phyloP scores from a whole-genome alignment of 768 basidiomycete genomes.

The Filobasidium wieringae region DNA sequence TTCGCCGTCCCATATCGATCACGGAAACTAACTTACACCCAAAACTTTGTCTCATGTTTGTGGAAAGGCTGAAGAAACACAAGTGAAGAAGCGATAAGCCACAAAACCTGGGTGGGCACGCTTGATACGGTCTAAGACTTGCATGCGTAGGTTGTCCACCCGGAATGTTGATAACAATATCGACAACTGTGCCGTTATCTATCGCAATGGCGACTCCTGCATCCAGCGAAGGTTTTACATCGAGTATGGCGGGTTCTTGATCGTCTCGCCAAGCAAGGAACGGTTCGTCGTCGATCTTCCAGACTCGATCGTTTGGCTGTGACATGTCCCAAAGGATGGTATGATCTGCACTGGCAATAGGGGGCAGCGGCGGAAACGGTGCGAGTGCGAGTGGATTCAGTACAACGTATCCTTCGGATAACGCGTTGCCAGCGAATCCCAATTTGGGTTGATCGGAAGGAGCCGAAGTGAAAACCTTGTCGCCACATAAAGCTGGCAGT shows the following conservation, averaged over 20 bases:
- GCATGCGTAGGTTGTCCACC: slow-evolving; percentile 8
- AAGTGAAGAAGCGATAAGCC: neutral
- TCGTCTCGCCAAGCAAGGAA: slow-evolving; percentile 12
- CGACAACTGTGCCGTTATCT: slow-evolving; percentile 7
- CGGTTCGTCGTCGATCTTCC: slow-evolving; percentile 11
- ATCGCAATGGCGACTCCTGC: slow-evolving; percentile 7
- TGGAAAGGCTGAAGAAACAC: slow-evolving; percentile 5
- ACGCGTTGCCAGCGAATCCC: slow-evolving; percentile 1
- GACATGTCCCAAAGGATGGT: slow-evolving; percentile 9
- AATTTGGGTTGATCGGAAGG: slow-evolving; percentile 6
- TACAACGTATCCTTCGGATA: neutral
- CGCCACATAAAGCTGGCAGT: slow-evolving; percentile 3
- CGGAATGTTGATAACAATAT: slow-evolving; percentile 11
- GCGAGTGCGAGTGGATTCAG: neutral
- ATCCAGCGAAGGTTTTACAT: slow-evolving; percentile 7
- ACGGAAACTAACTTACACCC: neutral
- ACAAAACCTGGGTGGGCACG: neutral
- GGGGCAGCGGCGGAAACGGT: slow-evolving; percentile 6
- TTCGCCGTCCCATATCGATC: neutral
- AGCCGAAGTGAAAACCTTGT: neutral
- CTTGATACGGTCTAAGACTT: neutral
- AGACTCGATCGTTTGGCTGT: slow-evolving; percentile 6
- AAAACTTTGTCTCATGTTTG: slow-evolving; percentile 10
- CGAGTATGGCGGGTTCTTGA: slow-evolving; percentile 7
- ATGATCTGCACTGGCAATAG: neutral